These are phyloP conservation scores for Cardamine occulta DNA, from an alignment of 345 rosid genomes.

Conservation along the genomic window DNA sequence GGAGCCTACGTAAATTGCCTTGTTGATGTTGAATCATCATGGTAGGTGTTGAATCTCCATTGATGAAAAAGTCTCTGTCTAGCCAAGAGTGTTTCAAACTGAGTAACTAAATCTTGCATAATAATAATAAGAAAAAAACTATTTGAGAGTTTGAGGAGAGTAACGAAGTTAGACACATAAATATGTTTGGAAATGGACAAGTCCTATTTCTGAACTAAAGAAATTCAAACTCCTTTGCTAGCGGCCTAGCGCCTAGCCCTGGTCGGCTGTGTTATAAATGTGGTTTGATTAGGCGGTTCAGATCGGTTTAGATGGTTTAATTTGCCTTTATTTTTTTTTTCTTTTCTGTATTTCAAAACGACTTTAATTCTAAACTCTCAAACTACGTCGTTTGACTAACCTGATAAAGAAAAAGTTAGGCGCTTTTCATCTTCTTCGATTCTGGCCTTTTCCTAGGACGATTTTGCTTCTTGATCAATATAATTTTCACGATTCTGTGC, in stretches of 20 bases:
- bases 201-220: not conserved
- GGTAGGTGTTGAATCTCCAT: not conserved
- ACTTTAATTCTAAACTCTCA: no score
- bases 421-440: not conserved
- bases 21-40: not conserved
- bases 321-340: no score
- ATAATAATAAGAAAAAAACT: no score
- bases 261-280: not conserved
- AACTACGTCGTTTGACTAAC: not conserved
- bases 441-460: not conserved
- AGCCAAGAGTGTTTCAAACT: not conserved
- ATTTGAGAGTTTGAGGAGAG: not conserved
- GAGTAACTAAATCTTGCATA: not conserved
- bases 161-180: not conserved
- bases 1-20: not conserved
- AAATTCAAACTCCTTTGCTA: not conserved
- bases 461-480: not conserved
- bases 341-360: no score
- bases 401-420: not conserved
- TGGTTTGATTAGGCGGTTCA: not conserved
- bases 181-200: not conserved
- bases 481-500: not conserved
- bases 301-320: not conserved
- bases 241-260: not conserved
- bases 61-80: not conserved